Base-by-base conservation (phyloP, 192 early-diverging fungal species). In the Rhizoclosmatium sp. region DNA sequence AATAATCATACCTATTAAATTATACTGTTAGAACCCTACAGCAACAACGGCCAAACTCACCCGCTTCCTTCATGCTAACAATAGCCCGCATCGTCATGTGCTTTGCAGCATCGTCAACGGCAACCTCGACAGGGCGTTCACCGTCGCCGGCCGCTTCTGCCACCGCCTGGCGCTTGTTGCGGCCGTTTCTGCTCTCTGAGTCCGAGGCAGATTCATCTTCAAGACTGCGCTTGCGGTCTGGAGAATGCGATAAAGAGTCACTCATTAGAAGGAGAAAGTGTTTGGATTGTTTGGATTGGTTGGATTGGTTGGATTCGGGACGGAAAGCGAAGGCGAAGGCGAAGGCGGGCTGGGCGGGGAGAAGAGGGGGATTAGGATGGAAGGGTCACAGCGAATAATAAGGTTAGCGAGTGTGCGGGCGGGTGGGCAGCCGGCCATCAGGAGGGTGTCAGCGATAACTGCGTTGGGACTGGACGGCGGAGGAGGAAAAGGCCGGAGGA, bases 21-120 rank as follows among this genome's bases (percentile, higher is more conserved):
- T 47, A n/a, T 19, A 16, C 14, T 0, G 23, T 7, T 7, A 19
- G 21, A 62, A 40, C 21, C 4, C 0, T 23, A 19, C 60, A 62
- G 7, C 21, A 19, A 5, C 10, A 39, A 19, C 12, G n/a, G 3
- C 49, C 4, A 14, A 4, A 45, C 49, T 23, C 47, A 65, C 94
- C 94, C 16, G 94, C 94, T 82, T 99, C 97, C 81, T 96, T 96
- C 81, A 95, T 94, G 41, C 95, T 92, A 42, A 99, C 93, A 3
- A 99, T 85, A 19, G 95, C 94, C 76, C 96, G 93, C 83, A 98
- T 89, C 41, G 93, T 92, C 45, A 96, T 80, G 3, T 54, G 64
- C 14, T 39, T 23, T 48, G 59, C 47, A 19, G 51, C 47, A 9
- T 74, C 82, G 31, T 21, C 14, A 21, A 10, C 44, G 3, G 39